A percentile compares a stretch with the other conserved stretches of the same genome.
Conservation (phyloP, 306 rosid species). For the Heteromeles arbutifolia region DNA sequence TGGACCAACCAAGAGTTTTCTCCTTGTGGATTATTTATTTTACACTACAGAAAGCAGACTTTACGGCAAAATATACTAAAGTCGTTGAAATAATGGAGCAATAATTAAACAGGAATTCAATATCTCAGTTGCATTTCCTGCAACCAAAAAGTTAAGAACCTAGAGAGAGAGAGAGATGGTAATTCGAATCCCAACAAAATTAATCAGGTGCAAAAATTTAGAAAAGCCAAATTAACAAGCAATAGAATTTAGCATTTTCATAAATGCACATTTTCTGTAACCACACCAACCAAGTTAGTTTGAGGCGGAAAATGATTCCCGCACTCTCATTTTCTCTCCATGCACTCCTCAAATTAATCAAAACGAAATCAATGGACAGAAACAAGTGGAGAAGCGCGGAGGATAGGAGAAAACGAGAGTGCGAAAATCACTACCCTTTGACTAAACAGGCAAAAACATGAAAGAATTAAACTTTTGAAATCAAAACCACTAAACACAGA, state of each 20-base stretch:
- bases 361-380: neutral
- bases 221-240: neutral
- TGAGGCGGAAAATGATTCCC: neutral
- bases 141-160: neutral
- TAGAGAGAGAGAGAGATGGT: neutral
- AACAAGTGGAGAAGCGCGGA: neutral
- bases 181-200: neutral
- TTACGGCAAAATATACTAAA: neutral
- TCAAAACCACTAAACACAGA: neutral
- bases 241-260: neutral
- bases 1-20: neutral
- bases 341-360: neutral
- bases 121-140: neutral
- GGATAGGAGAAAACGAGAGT: neutral
- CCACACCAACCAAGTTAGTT: neutral
- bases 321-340: neutral
- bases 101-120: neutral
- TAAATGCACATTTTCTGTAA: neutral
- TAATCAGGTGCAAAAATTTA: neutral
- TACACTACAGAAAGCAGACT: slow-evolving; percentile 1
- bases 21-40: neutral
- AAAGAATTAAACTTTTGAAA: neutral
- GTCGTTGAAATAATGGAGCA: neutral
- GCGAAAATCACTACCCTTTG: neutral
- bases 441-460: neutral